Evolutionary conservation across 257 asterid species (phyloP).

Genomic region (Apocynum venetum): DNA sequence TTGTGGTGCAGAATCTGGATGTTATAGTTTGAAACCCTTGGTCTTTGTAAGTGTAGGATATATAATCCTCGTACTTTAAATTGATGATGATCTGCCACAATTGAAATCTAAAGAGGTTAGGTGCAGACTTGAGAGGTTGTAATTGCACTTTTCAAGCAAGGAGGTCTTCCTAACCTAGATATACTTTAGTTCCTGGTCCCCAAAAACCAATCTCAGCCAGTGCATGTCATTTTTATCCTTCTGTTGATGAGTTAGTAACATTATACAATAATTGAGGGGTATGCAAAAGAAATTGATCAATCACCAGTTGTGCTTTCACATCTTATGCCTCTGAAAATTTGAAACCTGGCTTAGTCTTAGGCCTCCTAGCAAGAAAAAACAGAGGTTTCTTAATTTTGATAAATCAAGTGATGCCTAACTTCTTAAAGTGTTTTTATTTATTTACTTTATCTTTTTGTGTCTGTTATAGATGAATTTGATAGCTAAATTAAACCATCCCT

Average conservation of each 20-base stretch:
- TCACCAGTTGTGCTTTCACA: not conserved
- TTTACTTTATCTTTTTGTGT: not conserved
- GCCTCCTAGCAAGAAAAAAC: not conserved
- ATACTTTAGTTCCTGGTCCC: not conserved
- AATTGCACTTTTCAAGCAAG: not conserved
- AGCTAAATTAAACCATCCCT: constrained; percentile 70
- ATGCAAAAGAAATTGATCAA: not conserved
- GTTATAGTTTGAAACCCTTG: not conserved
- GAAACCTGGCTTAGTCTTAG: not conserved
- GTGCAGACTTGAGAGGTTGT: not conserved
- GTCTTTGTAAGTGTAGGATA: not conserved
- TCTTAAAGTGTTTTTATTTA: no score
- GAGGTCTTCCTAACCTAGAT: not conserved
- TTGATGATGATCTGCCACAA: not conserved
- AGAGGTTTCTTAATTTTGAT: not conserved
- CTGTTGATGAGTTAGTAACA: not conserved
- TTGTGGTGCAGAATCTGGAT: not conserved
- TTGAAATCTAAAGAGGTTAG: not conserved
- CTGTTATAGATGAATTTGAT: constrained; percentile 66
- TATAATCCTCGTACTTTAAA: not conserved
- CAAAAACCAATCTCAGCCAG: not conserved
- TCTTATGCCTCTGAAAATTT: not conserved
- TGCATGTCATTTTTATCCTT: not conserved
- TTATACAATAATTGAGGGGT: not conserved
- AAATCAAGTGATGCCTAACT: not conserved